Base-by-base conservation (phyloP, 2,329 filamentous ascomycete genomes). In the Fusarium stilboides region DNA sequence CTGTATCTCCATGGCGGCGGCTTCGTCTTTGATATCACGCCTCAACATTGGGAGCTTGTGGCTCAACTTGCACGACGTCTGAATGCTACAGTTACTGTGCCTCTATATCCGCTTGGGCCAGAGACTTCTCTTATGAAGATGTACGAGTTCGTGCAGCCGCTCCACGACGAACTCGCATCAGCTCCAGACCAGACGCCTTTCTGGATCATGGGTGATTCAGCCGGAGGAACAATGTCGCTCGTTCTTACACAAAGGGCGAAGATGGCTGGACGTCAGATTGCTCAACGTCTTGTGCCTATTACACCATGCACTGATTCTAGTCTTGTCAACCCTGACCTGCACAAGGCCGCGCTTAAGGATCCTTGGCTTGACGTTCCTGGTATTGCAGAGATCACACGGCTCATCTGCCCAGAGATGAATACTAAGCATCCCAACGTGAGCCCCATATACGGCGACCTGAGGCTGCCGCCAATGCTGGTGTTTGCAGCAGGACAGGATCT, bases 1-100 rank as follows among this genome's bases (percentile, higher is more conserved):
- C 55, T 79, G 36, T 79, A 78, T 51, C 67, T 76, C 22, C 77
- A 79, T 44, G 77, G 77, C 47, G 77, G 77, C 22, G 70, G 69
- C 45, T 74, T 77, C 50, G 65, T 78, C 57, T 77, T 77, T 54
- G 76, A 75, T 34, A 75, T 78, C 42, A 56, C 54, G 0, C 51
- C 49, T 4, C 58, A 65, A 57, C 77, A 79, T n/a, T 79, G 77
- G 77, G 52, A 59, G 37, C 40, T 78, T 20, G 68, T 74, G 33
- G 72, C 72, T 7, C 53, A 64, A 43, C 66, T 78, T 33, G 75
- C 76, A 2, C 65, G 75, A 56, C 73, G 75, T 3, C 64, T 78
- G 33, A 72, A 77, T 65, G 77, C 77, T 44, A 67, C 74, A 14
- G 64, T 78, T 40, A 77, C 76, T 3, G 73, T 79, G 33, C 75